Conservation (phyloP, 1,284 basidiomycete genomes). For the Rhodotorula sp. region DNA sequence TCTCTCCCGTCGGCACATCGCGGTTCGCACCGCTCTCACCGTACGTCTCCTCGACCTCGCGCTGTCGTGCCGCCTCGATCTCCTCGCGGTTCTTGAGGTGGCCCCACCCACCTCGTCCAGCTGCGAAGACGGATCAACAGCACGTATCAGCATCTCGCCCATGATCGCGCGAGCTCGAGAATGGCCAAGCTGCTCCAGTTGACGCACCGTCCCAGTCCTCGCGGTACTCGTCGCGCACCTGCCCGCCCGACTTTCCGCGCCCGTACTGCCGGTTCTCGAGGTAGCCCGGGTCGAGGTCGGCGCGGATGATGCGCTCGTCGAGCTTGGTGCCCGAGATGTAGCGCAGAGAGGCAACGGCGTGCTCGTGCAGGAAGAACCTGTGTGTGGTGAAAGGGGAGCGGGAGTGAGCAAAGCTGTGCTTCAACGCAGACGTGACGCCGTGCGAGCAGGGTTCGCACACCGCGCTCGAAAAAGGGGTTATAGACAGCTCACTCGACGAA, state of each 20-base stretch:
- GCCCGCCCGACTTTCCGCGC: constrained; percentile 92
- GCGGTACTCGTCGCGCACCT: constrained; percentile 90
- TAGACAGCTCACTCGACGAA: constrained; percentile 73
- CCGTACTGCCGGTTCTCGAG: constrained; percentile 97
- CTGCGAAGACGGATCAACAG: constrained; percentile 22
- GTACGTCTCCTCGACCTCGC: constrained; percentile 81
- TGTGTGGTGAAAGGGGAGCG: too few relatives aligned
- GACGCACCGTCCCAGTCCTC: constrained; percentile 69
- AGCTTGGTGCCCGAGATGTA: constrained; percentile 97
- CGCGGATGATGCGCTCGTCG: constrained; percentile 98
- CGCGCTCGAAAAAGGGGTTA: background rate
- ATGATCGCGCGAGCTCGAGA: constrained; percentile 42
- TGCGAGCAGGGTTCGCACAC: background rate
- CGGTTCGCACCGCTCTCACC: constrained; percentile 68
- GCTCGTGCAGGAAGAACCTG: constrained; percentile 90
- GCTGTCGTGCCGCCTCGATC: constrained; percentile 72
- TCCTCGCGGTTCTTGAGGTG: constrained; percentile 65
- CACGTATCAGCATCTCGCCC: constrained; percentile 65
- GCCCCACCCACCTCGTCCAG: constrained; percentile 78
- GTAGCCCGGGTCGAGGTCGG: constrained; percentile 97
- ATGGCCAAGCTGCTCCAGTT: background rate
- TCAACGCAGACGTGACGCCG: too few relatives aligned
- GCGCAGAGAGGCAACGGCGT: constrained; percentile 88
- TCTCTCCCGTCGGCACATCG: constrained; percentile 61
- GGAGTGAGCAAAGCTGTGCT: too few relatives aligned